A percentile compares a stretch with the other conserved stretches of the same genome.
These are phyloP conservation scores for Mycena alexandri DNA, from an alignment of 768 basidiomycete genomes.

Conservation along the genomic window DNA sequence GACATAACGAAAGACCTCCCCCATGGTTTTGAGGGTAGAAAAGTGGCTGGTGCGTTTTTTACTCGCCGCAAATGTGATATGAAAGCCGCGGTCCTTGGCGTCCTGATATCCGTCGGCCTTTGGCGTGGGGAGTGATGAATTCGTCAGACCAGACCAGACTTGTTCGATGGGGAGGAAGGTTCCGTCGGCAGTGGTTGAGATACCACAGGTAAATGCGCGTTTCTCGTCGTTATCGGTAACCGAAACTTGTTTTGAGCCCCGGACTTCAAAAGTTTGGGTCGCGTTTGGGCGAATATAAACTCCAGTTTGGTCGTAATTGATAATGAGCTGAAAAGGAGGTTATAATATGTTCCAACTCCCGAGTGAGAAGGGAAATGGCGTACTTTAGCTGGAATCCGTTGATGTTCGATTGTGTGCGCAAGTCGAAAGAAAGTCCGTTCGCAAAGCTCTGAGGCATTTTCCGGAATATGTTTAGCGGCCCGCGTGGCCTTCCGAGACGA, in stretches of 20 bases:
- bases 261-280: background rate
- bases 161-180: background rate
- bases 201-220: background rate
- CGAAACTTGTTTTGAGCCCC: constrained; percentile 5
- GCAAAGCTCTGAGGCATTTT: constrained; percentile 13
- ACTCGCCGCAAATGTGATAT: constrained; percentile 36
- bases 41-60: constrained; percentile 29
- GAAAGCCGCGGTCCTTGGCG: constrained; percentile 23
- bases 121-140: constrained; percentile 20
- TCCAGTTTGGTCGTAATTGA: constrained; percentile 9
- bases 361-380: background rate
- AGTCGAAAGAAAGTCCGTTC: constrained; percentile 14
- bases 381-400: constrained; percentile 10
- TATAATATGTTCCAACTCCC: too few relatives aligned
- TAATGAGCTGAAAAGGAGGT: background rate
- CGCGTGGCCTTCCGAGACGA: constrained; percentile 5
- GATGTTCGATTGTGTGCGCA: constrained; percentile 13
- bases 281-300: constrained; percentile 1
- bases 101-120: constrained; percentile 16
- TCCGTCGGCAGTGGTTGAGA: constrained; percentile 37
- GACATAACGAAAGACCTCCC: constrained; percentile 29
- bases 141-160: constrained; percentile 2
- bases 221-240: constrained; percentile 1
- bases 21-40: constrained; percentile 38
- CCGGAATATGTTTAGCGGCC: constrained; percentile 13